Base-by-base conservation (phyloP, 805 yeast species). In the Ogataea dorogensis region DNA sequence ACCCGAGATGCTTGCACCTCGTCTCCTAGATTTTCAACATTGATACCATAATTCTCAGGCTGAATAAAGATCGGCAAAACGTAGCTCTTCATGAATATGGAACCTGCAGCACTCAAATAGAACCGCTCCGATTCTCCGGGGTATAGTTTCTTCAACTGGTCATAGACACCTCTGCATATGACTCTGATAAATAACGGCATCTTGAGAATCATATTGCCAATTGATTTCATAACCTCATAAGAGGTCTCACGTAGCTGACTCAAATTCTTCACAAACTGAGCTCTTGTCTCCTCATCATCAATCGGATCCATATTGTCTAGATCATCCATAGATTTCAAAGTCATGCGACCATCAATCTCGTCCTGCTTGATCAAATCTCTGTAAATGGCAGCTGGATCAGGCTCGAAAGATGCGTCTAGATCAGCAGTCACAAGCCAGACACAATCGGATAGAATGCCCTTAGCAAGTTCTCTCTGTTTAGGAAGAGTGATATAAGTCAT, bases 281-380 rank as follows among this genome's bases (percentile, higher is more conserved):
- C 60, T 21, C 93, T 73, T 0, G 91, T 87, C n/a, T 73, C 79
- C 1, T 79, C 73, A 46, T 86, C 89, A 45, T 81, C 82, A 43
- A 91, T 86, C 1, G 98, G 95, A 24, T 65, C 79, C 4, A 77
- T 54, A 3, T 71, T 54, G 14, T 67, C 58, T 25, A 50, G 37
- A 17, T 43, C 47, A 23, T 47, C 46, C 15, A 50, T 11, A 1
- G 50, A 36, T 15, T 44, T 47, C 28, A 49, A 29, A n/a, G 50
- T 48, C 49, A 64, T 33, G 53, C 39, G 58, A 4, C 44, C 49
- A 23, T 44, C 46, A 4, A 23, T 22, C 32, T 61, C 49, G 15
- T 70, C 73, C 20, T 51, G 56, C 10, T 64, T 64, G 14, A 62
- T 50, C n/a, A 79, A 43, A 2, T 48, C 51, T 18, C 56, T 50